Percentiles rank a stretch among this genome's conserved stretches.
These are phyloP conservation scores for Suillus tomentosus DNA, from an alignment of 768 basidiomycete genomes.

Conservation along the genomic window DNA sequence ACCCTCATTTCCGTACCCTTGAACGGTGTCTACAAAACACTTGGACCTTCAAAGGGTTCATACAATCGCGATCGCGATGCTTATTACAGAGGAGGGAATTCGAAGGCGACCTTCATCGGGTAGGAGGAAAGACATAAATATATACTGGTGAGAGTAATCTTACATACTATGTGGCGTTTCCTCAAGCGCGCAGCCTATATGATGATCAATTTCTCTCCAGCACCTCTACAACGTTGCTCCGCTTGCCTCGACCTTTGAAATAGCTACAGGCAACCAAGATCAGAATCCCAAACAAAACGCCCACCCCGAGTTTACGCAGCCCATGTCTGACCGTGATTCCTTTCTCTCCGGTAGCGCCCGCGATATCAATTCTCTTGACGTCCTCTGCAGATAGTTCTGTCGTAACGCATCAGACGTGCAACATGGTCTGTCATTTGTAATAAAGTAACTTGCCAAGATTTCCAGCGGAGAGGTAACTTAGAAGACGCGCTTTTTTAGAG, in stretches of 20 bases:
- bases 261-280: conserved; percentile 10
- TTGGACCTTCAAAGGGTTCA: background rate
- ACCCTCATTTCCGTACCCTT: conserved; percentile 58
- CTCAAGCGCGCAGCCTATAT: background rate
- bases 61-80: background rate
- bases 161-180: background rate
- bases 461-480: conserved; percentile 68
- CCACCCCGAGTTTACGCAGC: conserved; percentile 7
- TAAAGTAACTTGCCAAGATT: conserved; percentile 51
- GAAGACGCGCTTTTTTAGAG: conserved; percentile 63
- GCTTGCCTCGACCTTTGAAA: conserved; percentile 7
- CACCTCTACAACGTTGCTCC: background rate
- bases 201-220: background rate
- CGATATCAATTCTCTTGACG: conserved; percentile 52
- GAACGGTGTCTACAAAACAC: conserved; percentile 53
- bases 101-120: background rate
- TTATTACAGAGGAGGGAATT: too few species aligned
- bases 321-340: background rate
- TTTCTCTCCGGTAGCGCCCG: conserved; percentile 40
- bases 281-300: conserved; percentile 7
- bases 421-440: background rate
- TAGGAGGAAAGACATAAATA: background rate
- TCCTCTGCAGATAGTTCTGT: conserved; percentile 52
- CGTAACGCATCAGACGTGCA: conserved; percentile 3
- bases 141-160: background rate